Conservation (phyloP, 2,329 filamentous ascomycete genomes). For the Exophiala calicioides region DNA sequence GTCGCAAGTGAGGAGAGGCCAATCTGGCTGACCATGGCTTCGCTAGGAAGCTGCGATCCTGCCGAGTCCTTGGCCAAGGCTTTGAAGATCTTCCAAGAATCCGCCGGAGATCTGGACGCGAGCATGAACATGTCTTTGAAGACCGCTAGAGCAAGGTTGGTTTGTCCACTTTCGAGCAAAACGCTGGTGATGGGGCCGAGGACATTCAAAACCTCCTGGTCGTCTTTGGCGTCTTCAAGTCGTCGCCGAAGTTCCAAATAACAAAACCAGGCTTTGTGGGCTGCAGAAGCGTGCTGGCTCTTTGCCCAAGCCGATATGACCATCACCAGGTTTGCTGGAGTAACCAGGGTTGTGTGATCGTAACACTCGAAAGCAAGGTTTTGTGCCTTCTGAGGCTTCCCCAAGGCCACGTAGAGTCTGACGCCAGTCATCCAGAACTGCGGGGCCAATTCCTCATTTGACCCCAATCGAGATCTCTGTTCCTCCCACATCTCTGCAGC, state of each 20-base stretch:
- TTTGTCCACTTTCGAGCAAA: constrained; percentile 67
- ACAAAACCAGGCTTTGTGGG: constrained; percentile 63
- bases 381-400: constrained; percentile 51
- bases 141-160: constrained; percentile 68
- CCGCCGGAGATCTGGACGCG: constrained; percentile 48
- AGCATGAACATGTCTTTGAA: constrained; percentile 89
- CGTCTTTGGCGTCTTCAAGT: constrained; percentile 17
- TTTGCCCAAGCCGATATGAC: constrained; percentile 69
- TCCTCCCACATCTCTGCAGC: constrained; percentile 67
- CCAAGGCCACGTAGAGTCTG: constrained; percentile 51
- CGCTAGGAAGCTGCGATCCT: constrained; percentile 34
- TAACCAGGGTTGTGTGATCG: constrained; percentile 20
- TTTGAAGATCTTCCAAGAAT: constrained; percentile 47
- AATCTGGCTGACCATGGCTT: constrained; percentile 49
- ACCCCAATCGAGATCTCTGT: constrained; percentile 18
- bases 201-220: constrained; percentile 64
- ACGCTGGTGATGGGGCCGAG: constrained; percentile 73
- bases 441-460: constrained; percentile 25
- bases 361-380: constrained; percentile 49
- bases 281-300: constrained; percentile 51
- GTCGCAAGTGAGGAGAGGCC: constrained; percentile 52
- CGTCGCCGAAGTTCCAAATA: constrained; percentile 63
- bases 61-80: constrained; percentile 17
- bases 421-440: constrained; percentile 53
- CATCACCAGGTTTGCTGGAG: constrained; percentile 52